A percentile compares a stretch with the other conserved stretches of the same genome.
Evolutionary conservation across 306 rosid genomes (phyloP).

Genomic region (Malus sylvestris): DNA sequence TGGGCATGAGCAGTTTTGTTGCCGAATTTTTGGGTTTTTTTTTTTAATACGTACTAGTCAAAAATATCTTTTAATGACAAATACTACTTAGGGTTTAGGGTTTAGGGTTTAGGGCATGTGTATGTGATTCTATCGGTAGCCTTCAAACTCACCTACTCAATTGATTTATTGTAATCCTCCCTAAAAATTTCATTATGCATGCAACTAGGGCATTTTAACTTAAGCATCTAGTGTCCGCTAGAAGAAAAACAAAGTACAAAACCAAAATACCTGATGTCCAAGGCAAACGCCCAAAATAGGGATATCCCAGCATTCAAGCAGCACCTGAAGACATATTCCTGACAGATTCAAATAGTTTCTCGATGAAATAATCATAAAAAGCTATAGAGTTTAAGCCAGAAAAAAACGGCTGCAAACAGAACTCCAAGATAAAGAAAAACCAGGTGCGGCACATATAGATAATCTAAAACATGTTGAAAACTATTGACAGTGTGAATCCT

Average conservation of each 20-base stretch:
- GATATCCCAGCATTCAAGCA: slow-evolving; percentile 71
- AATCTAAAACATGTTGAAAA: neutral
- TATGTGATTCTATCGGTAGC: neutral
- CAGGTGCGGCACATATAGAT: no score
- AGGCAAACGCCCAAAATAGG: slow-evolving; percentile 95
- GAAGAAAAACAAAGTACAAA: neutral
- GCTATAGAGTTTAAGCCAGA: neutral
- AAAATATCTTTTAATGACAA: no score
- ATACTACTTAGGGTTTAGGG: no score
- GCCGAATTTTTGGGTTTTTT: no score
- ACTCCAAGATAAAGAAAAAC: neutral
- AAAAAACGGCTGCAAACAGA: neutral
- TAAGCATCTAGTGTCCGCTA: neutral
- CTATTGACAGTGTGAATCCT: neutral
- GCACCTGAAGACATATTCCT: slow-evolving; percentile 88
- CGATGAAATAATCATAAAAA: slow-evolving; percentile 13
- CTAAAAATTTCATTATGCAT: neutral
- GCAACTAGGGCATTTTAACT: neutral
- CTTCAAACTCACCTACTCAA: neutral
- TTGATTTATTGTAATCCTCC: neutral
- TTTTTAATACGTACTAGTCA: no score
- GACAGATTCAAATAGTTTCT: slow-evolving; percentile 27
- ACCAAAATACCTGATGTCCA: slow-evolving; percentile 82
- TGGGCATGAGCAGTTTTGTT: no score
- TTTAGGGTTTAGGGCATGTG: neutral